phyloP scores from a whole-genome alignment of 768 basidiomycete species.

The Leccinum sublutescens region DNA sequence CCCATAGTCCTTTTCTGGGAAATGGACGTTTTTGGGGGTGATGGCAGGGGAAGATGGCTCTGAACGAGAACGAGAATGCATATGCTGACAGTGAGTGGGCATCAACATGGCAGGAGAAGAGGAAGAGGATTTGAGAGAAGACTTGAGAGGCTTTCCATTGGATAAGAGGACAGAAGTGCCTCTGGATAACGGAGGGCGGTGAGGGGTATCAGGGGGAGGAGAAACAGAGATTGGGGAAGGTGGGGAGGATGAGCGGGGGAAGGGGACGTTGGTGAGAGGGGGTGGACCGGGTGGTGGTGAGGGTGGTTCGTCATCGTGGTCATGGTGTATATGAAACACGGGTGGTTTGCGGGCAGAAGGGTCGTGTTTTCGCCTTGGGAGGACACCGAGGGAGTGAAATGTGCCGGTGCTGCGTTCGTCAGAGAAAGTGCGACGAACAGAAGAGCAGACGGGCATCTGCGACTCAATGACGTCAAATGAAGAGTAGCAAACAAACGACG shows the following conservation, averaged over 20 bases:
- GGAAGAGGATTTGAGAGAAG: constrained; percentile 64
- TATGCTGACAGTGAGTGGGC: constrained; percentile 1
- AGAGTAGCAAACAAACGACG: not conserved
- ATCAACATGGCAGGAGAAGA: constrained; percentile 18
- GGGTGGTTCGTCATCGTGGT: constrained; percentile 19
- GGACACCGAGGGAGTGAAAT: constrained; percentile 44
- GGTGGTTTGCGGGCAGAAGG: constrained; percentile 15
- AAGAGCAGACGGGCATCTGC: constrained; percentile 16
- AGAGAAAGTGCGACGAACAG: constrained; percentile 32
- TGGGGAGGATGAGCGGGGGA: constrained; percentile 36
- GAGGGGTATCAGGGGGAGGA: constrained; percentile 1
- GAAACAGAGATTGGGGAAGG: constrained; percentile 2
- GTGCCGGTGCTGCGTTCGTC: constrained; percentile 46
- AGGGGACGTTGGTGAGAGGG: constrained; percentile 34
- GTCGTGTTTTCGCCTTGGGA: constrained; percentile 40
- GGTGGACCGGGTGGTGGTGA: constrained; percentile 4
- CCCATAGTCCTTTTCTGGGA: constrained; percentile 63
- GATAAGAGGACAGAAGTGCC: constrained; percentile 47
- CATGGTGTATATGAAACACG: constrained; percentile 20
- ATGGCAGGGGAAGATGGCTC: constrained; percentile 58
- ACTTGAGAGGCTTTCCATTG: constrained; percentile 85
- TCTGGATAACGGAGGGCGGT: constrained; percentile 26
- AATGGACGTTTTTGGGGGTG: constrained; percentile 83
- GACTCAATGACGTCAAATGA: constrained; percentile 6
- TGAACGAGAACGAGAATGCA: constrained; percentile 42